Conservation (phyloP, 176 grass and related monocot species). For the Lolium perenne region DNA sequence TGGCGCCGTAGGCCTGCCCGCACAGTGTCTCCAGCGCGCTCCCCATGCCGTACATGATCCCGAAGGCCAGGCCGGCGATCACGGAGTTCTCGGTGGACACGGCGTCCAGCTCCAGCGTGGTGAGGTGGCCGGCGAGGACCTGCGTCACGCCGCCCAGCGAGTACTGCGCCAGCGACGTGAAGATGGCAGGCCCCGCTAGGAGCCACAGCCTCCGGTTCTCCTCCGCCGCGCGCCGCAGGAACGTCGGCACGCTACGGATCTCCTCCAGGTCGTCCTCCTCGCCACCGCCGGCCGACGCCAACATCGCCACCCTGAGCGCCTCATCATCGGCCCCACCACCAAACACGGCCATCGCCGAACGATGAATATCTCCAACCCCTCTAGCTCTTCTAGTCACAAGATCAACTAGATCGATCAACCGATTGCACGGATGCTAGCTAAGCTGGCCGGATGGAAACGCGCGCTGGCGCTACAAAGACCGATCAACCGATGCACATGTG, state of each 20-base stretch:
- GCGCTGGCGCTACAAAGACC: not conserved
- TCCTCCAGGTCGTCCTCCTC: conserved; percentile 60
- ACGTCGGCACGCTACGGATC: conserved; percentile 58
- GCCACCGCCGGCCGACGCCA: not conserved
- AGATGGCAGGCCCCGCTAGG: conserved; percentile 76
- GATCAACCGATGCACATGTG: not conserved
- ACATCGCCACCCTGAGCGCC: conserved; percentile 27
- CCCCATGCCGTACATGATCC: conserved; percentile 75
- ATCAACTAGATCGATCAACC: not conserved
- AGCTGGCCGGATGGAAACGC: not conserved
- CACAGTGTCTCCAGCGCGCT: conserved; percentile 74
- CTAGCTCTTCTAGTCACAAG: too few relatives aligned
- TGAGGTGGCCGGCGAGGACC: conserved; percentile 81
- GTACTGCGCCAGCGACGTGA: conserved; percentile 86
- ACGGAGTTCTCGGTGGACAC: conserved; percentile 89
- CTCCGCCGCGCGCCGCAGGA: conserved; percentile 36
- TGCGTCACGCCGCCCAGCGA: conserved; percentile 75
- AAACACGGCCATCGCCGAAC: conserved; percentile 5
- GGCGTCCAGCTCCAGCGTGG: conserved; percentile 88
- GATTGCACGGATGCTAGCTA: not conserved
- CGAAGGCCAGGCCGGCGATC: conserved; percentile 79
- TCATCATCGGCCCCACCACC: not conserved
- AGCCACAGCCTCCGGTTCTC: conserved; percentile 81
- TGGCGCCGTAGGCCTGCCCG: conserved; percentile 66
- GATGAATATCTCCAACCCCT: not conserved